Base-by-base conservation (phyloP, 2,329 filamentous ascomycete species). In the Colletotrichum salicis region DNA sequence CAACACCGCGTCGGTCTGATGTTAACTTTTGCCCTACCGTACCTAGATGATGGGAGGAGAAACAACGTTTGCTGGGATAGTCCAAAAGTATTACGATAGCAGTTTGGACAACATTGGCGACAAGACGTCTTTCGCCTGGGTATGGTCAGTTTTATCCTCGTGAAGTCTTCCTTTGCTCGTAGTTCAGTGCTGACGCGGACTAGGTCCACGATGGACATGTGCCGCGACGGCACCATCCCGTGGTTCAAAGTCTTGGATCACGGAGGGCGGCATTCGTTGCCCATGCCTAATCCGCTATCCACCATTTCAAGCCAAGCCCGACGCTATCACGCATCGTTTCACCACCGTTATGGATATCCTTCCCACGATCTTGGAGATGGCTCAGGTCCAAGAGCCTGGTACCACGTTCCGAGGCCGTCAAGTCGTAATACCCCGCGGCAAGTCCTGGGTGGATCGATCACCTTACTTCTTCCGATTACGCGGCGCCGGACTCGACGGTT, bases 61-160 rank as follows among this genome's bases (percentile, higher is more conserved):
- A 45, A 45, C 19, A n/a, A 45, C 41, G 5, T 45, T 45, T 45
- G 15, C 41, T 45, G 41, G 61, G 3, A 58, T 88, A 11, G 85
- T 88, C n/a, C 88, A 89, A 68, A 86, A 85, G 74, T 87, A 87
- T 79, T 87, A 87, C 75, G 80, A 87, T 77, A 88, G 87, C 73
- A 80, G 78, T 22, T 78, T 86, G 19, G 83, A 86, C 27, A 87
- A 87, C 68, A 80, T 89, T 13, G 87, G 87, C 8, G 88, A 74
- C 86, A 86, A 65, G 15, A 81, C 86, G 74, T 84, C 81, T 19
- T 87, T 85, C 76, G 83, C 86, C 74, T 87, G 84, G 84, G 85
- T 87, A 87, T 70, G 85, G 85, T 45, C 7, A 45, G 41, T 27
- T 2, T 27, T 45, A 45, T 19, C 7, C 19, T 4, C 41, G 15